Percentiles rank a stretch among this genome's conserved stretches.
These are phyloP conservation scores for Cocos nucifera DNA, from an alignment of 176 grass and related monocot genomes.

Conservation along the genomic window DNA sequence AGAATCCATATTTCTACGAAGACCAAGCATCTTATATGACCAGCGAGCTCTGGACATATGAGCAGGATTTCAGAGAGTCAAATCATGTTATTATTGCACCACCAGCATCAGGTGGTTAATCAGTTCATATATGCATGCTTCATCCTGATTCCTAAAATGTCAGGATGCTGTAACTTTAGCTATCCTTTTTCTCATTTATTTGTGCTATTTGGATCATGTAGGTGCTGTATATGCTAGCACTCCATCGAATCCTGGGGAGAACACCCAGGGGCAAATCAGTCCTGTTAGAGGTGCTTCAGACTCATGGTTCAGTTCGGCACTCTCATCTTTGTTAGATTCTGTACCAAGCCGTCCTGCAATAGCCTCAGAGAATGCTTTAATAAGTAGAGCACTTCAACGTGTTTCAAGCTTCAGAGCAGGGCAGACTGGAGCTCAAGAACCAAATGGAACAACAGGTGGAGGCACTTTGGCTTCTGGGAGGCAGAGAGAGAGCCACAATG, in stretches of 20 bases:
- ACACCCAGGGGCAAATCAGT: slow-evolving; percentile 12
- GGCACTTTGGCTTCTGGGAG: slow-evolving; percentile 16
- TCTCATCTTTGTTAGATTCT: slow-evolving; percentile 62
- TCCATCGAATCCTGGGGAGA: slow-evolving; percentile 14
- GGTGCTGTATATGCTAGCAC: slow-evolving; percentile 29
- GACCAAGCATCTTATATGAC: slow-evolving; percentile 31
- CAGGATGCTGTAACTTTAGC: neutral
- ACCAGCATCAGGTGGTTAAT: slow-evolving; percentile 53
- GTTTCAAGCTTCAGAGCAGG: slow-evolving; percentile 77
- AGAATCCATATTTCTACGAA: slow-evolving; percentile 35
- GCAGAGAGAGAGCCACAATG: slow-evolving; percentile 22
- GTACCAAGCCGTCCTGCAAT: slow-evolving; percentile 69
- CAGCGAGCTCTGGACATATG: slow-evolving; percentile 36
- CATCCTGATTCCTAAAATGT: neutral
- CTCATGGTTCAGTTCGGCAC: slow-evolving; percentile 50
- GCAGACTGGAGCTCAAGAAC: slow-evolving; percentile 14
- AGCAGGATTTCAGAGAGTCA: slow-evolving; percentile 26
- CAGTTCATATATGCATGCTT: neutral
- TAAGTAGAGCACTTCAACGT: slow-evolving; percentile 58
- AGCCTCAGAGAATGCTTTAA: slow-evolving; percentile 58
- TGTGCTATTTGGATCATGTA: slow-evolving; percentile 28
- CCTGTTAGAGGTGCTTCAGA: slow-evolving; percentile 16
- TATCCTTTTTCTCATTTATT: slow-evolving; percentile 12
- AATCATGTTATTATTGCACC: slow-evolving; percentile 33
- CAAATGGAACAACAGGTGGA: slow-evolving; percentile 19